phyloP scores from a whole-genome alignment of 2,329 filamentous ascomycete species.

The Clarireedia homoeocarpa region DNA sequence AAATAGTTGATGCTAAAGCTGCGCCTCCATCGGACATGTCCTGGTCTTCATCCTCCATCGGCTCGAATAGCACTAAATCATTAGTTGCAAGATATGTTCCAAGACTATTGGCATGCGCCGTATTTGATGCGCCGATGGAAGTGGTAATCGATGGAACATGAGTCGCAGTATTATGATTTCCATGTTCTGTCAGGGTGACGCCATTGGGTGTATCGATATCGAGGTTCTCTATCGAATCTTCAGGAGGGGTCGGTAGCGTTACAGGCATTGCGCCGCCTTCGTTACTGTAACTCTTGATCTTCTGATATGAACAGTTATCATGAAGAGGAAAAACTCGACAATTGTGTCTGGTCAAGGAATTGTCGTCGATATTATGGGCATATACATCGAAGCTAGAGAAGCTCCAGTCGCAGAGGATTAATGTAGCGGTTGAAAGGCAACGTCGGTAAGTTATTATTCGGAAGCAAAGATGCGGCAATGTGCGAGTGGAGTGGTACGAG shows the following conservation, averaged over 20 bases:
- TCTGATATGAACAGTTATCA: conserved; percentile 12
- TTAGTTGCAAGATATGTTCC: conserved; percentile 13
- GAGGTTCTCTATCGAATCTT: conserved; percentile 14
- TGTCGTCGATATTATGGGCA: background rate
- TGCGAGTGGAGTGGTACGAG: conserved; percentile 4
- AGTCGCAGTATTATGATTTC: background rate
- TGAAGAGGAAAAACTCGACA: background rate
- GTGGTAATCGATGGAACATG: conserved; percentile 5
- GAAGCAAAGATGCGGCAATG: conserved; percentile 2
- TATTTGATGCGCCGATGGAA: conserved; percentile 14
- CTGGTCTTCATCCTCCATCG: conserved; percentile 21
- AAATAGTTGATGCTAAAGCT: conserved; percentile 16
- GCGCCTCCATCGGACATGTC: conserved; percentile 27
- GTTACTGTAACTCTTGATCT: conserved; percentile 13
- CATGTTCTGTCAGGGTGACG: conserved; percentile 2
- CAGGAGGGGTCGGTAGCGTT: conserved; percentile 21
- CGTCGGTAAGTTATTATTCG: background rate
- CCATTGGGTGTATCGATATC: conserved; percentile 12
- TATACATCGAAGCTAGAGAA: background rate
- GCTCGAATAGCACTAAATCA: conserved; percentile 5
- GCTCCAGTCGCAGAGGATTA: background rate
- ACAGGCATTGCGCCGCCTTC: conserved; percentile 18
- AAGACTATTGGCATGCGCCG: conserved; percentile 11
- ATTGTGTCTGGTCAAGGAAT: background rate
- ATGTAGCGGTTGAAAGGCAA: background rate